These are phyloP conservation scores for Amaranthus palmeri DNA, from an alignment of 148 eudicot species.

Conservation along the genomic window DNA sequence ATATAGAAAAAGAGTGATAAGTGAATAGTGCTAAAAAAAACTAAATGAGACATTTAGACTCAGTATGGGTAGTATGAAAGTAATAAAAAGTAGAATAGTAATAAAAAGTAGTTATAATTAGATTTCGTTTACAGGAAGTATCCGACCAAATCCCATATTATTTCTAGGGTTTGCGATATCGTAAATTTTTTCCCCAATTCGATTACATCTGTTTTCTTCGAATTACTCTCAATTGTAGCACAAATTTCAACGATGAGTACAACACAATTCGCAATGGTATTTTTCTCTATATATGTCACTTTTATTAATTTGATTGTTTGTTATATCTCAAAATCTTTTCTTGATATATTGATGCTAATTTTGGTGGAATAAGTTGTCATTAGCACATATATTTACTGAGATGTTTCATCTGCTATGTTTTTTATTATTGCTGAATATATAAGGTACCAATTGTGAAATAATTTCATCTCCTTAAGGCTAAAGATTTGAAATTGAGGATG, in stretches of 20 bases:
- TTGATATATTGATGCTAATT: background rate
- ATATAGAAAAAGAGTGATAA: too few species aligned
- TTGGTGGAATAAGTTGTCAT: background rate
- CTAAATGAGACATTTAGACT: too few species aligned
- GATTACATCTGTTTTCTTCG: background rate
- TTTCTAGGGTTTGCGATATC: slow-evolving; percentile 36
- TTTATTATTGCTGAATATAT: too few species aligned
- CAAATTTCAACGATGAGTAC: slow-evolving; percentile 39
- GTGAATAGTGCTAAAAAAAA: too few species aligned
- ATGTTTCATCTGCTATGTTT: background rate
- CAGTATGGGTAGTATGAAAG: too few species aligned
- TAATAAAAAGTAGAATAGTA: too few species aligned
- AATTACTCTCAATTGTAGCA: background rate
- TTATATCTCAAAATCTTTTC: background rate
- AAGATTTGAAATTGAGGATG: too few species aligned
- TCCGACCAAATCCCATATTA: slow-evolving; percentile 4
- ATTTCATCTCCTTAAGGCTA: too few species aligned
- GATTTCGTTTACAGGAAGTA: background rate
- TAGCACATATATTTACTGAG: background rate
- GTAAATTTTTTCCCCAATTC: slow-evolving; percentile 26
- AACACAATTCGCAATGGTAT: slow-evolving; percentile 59
- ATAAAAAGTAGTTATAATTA: background rate
- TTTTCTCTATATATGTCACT: slow-evolving; percentile 7
- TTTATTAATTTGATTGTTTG: background rate
- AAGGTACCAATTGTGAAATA: too few species aligned